Percentiles rank a stretch among this genome's conserved stretches.
Conservation (phyloP, 208 protist genomes). For the Trypanosomatidae sp. region DNA sequence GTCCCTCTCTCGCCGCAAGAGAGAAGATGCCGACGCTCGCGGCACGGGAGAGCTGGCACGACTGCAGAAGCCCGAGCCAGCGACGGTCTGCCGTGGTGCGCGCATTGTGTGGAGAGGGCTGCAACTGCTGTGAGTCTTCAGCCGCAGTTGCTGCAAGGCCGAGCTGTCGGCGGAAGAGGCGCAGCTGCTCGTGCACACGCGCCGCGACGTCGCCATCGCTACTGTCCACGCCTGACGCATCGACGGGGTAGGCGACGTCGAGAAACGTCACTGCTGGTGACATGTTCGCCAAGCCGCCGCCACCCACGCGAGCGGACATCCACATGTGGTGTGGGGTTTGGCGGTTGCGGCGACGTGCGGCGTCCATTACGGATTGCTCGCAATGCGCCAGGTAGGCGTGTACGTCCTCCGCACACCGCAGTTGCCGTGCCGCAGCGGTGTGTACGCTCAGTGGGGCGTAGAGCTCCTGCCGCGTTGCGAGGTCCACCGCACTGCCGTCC, state of each 20-base stretch:
- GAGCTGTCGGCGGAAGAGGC: conserved; percentile 6
- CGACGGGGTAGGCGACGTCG: conserved; percentile 15
- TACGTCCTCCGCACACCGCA: conserved; percentile 12
- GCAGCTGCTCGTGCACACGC: conserved; percentile 9
- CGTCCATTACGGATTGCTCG: too few relatives aligned
- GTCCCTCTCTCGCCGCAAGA: neutral
- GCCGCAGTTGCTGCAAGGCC: neutral
- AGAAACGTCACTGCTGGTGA: conserved; percentile 24
- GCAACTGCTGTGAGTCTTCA: too few relatives aligned
- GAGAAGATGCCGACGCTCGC: conserved; percentile 13
- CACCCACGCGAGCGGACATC: too few relatives aligned
- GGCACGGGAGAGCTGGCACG: conserved; percentile 19
- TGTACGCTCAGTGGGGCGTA: neutral
- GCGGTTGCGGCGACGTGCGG: too few relatives aligned
- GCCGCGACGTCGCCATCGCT: neutral
- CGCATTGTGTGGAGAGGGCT: too few relatives aligned
- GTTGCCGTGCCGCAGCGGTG: neutral
- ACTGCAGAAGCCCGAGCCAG: conserved; percentile 23
- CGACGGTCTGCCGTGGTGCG: conserved; percentile 7
- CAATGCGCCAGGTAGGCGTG: too few relatives aligned
- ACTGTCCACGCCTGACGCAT: neutral
- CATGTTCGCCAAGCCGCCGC: too few relatives aligned
- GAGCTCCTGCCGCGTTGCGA: neutral
- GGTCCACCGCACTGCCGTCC: conserved; percentile 13
- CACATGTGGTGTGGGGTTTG: too few relatives aligned